Conservation (phyloP, 2,329 filamentous ascomycete genomes). For the Apiospora hydei region DNA sequence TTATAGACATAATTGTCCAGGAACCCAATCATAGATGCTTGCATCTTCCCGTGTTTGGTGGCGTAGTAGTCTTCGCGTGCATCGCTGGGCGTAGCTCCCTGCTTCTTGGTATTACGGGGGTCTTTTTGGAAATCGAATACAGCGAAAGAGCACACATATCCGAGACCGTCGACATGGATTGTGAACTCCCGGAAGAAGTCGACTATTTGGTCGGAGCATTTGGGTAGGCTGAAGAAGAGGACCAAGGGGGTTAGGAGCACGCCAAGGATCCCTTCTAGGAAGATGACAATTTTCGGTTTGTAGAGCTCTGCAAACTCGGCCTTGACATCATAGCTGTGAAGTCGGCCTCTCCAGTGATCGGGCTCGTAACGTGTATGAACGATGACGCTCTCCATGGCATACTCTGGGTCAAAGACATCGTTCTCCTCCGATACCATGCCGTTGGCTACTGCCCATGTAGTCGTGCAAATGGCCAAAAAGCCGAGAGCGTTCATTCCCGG, state of each 20-base stretch:
- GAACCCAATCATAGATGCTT: constrained; percentile 95
- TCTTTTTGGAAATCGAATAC: constrained; percentile 96
- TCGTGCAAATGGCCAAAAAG: constrained; percentile 83
- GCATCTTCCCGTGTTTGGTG: constrained; percentile 97
- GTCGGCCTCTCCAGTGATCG: constrained; percentile 82
- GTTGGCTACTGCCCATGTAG: constrained; percentile 82
- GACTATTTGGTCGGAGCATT: constrained; percentile 89
- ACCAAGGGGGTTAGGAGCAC: constrained; percentile 93
- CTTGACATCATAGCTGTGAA: constrained; percentile 95
- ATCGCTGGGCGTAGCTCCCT: constrained; percentile 57
- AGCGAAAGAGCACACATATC: constrained; percentile 96
- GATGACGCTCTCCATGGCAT: constrained; percentile 86
- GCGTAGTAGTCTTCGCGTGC: constrained; percentile 92
- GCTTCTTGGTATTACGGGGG: constrained; percentile 53
- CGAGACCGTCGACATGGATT: constrained; percentile 93
- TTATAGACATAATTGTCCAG: constrained; percentile 88
- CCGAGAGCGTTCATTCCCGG: constrained; percentile 88
- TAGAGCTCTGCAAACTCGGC: constrained; percentile 90
- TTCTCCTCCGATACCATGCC: constrained; percentile 89
- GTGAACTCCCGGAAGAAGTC: constrained; percentile 99
- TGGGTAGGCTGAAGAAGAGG: constrained; percentile 84
- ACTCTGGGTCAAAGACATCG: constrained; percentile 89
- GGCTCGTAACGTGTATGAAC: constrained; percentile 93
- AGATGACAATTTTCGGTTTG: constrained; percentile 90
- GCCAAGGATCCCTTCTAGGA: constrained; percentile 89